phyloP scores from a whole-genome alignment of 1,284 basidiomycete genomes.

The Ganoderma multipileum region DNA sequence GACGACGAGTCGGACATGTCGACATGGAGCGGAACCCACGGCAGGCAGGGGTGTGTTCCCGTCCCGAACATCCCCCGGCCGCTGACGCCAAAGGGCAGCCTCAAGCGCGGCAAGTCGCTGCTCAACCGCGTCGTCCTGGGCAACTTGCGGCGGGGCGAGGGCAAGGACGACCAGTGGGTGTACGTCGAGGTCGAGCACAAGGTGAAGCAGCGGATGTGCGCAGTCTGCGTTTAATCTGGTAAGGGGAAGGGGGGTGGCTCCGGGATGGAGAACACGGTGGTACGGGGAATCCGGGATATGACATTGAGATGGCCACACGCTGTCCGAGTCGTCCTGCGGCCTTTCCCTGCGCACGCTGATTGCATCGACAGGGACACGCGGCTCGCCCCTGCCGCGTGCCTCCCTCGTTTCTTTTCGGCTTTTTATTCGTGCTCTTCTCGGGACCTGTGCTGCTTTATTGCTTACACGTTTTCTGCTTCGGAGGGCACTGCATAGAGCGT shows the following conservation, averaged over 20 bases:
- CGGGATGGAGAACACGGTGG: not conserved
- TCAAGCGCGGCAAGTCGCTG: conserved; percentile 35
- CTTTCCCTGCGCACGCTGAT: not conserved
- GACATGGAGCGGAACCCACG: conserved; percentile 19
- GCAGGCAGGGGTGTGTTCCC: conserved; percentile 4
- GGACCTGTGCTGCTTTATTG: not conserved
- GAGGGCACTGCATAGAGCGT: conserved; percentile 3
- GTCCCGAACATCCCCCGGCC: conserved; percentile 7
- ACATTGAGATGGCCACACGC: not conserved
- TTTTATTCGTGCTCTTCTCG: not conserved
- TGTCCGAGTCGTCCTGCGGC: not conserved
- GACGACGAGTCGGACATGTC: conserved; percentile 18
- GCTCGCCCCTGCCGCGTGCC: not conserved
- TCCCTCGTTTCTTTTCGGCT: not conserved
- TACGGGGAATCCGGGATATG: not conserved
- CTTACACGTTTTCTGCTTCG: not conserved
- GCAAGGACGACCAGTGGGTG: conserved; percentile 45
- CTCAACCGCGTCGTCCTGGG: conserved; percentile 37
- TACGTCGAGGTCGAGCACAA: conserved; percentile 49
- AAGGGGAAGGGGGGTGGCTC: not conserved
- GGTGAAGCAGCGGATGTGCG: conserved; percentile 42
- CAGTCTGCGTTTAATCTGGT: conserved; percentile 19
- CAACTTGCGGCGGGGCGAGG: conserved; percentile 30
- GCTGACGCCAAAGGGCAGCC: conserved; percentile 11
- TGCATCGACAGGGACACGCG: not conserved